Base-by-base conservation (phyloP, 495 filamentous ascomycete genomes). In the Trichoderma orchidacearum region DNA sequence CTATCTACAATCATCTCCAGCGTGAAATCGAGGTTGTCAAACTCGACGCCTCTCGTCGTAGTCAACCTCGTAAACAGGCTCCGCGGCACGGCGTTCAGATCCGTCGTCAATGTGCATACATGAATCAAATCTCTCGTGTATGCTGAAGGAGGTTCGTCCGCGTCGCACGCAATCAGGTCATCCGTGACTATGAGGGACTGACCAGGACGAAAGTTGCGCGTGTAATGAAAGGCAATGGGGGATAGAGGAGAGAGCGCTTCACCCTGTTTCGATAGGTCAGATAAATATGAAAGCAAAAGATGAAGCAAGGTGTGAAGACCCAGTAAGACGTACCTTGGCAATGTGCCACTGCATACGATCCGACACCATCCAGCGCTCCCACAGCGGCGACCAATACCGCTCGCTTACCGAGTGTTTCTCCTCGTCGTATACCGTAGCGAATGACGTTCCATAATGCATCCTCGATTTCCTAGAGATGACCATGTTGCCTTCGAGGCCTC, bases 301-400 rank as follows among this genome's bases (percentile, higher is more conserved):
- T 17, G 30, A 41, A 36, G 30, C 25, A 54, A 18, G n/a, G n/a
- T n/a, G n/a, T n/a, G n/a, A n/a, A n/a, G n/a, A 11, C 13, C 8
- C 5, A 21, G 30, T 28, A 25, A 23, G 25, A 64, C 73, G 62
- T 58, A 85, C 83, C 74, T 84, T 86, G 11, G 80, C 78, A 65
- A 85, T 86, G 69, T 87, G 85, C 85, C 85, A 89, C 62, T 87
- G 84, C 85, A 89, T 87, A 51, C 85, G 75, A 68, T 89, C 85
- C 55, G 74, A 80, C 15, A 89, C 83, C 85, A 89, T 89, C 84
- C 84, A 89, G 30, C 85, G 65, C 67, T 89, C 85, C 85, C 85
- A 89, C 32, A 89, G 60, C 12, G 85, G 85, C 56, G 76, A 80
- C 85, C 85, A 89, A 61, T 89, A 89, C 34, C 85, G 66, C 59